Base-by-base conservation (phyloP, 75 land plant genomes). In the Selaginella tamariscina region DNA sequence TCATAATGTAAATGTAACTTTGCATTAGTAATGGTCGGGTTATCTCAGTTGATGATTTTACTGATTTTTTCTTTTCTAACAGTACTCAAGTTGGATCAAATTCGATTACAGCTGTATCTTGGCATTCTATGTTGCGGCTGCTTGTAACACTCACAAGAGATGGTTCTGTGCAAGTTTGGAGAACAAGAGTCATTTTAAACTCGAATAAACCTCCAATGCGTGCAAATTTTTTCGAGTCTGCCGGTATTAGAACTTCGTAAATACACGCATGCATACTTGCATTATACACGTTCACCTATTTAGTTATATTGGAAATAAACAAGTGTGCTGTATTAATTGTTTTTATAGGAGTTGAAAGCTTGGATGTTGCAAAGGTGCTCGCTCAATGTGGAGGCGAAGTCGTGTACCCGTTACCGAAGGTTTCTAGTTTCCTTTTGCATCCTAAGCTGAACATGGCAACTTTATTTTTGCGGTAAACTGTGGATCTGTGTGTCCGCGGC, bases 111-210 rank as follows among this genome's bases (percentile, higher is more conserved):
- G 78, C 88, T 28, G 68, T 94, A 66, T 69, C 91, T 33, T 94
- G 98, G 98, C 79, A 83, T 27, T 70, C 98, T 29, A 75, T 80
- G 80, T 69, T 84, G 54, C 80, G 86, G 31, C 67, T 86, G 56
- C 82, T 94, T 66, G 77, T 85, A 1, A 89, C 96, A 31, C 83
- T 94, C 39, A 81, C 91, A 11, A 94, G 85, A 71, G 98, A 94
- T 73, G 98, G 98, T 31, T 60, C 80, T 56, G 81, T 89, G 63
- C 88, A 89, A 72, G 99, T 82, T 9, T 94, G 99, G 99, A 85
- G 85, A 73, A 81, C 88, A 32, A 79, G 81, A 30, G 85, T 78
- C 0, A 54, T 78, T 23, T 56, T 80, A 29, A 87, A 94, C 80
- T 84, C 96, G 20, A 94, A 89, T 78, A 85, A 84, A 32, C 88